A percentile compares a stretch with the other conserved stretches of the same genome.
Conservation (phyloP, 352 stramenopile genomes). For the Phytophthora fragariaefolia region DNA sequence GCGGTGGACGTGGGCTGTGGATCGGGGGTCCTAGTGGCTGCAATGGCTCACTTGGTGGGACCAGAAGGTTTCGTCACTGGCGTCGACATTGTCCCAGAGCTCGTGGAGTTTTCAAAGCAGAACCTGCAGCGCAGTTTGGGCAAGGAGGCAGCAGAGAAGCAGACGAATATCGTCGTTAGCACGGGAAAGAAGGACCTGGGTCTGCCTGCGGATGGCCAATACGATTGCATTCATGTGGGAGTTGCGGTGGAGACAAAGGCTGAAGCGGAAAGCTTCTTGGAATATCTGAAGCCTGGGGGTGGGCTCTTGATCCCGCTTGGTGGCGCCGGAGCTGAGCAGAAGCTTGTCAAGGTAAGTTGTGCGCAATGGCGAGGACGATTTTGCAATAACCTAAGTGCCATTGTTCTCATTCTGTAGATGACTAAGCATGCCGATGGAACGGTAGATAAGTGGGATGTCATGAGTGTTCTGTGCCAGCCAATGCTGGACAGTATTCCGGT, state of each 20-base stretch:
- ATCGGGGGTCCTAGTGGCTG: conserved; percentile 80
- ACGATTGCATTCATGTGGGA: conserved; percentile 84
- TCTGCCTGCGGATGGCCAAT: conserved; percentile 40
- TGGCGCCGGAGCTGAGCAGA: conserved; percentile 64
- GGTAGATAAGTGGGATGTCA: conserved; percentile 73
- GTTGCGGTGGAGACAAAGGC: conserved; percentile 81
- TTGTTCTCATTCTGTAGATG: conserved; percentile 51
- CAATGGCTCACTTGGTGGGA: conserved; percentile 80
- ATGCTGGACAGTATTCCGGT: conserved; percentile 70
- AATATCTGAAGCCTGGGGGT: conserved; percentile 74
- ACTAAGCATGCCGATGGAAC: conserved; percentile 63
- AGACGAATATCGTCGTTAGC: conserved; percentile 57
- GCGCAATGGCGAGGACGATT: too few relatives aligned
- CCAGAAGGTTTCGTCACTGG: conserved; percentile 59
- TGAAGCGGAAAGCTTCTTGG: conserved; percentile 71
- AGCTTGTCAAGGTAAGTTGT: conserved; percentile 74
- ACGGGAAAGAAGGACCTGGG: conserved; percentile 49
- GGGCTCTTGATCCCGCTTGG: conserved; percentile 77
- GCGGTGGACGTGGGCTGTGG: conserved; percentile 82
- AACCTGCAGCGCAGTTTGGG: conserved; percentile 67
- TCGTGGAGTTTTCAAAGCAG: conserved; percentile 68
- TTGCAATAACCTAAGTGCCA: too few relatives aligned
- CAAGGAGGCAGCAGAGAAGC: conserved; percentile 37
- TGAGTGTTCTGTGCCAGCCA: conserved; percentile 88
- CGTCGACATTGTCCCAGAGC: conserved; percentile 81